Evolutionary conservation across 768 basidiomycete genomes (phyloP), one percentile per base, ranked within the genome.

Genomic region (Rhizopogon salebrosus): DNA sequence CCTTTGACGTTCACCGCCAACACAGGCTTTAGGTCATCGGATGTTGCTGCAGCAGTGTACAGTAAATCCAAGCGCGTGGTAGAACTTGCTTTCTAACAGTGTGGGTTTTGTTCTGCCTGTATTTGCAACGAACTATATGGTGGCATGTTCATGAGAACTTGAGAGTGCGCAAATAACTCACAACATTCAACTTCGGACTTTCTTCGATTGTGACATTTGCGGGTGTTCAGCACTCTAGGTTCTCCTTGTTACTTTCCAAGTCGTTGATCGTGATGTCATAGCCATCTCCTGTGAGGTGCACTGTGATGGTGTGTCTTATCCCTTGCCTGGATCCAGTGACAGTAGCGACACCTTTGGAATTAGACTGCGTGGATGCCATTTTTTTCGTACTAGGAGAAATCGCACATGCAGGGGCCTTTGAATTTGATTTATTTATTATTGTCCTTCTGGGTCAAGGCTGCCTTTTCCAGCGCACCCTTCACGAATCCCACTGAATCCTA

Each of bases 1-100:
- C 78, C 74, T 13, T 67, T 68, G 24, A 68, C 64, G 38, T 79
- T 79, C 48, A 75, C 64, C 2, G 66, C 52, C n/a, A 72, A 54
- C 9, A 69, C 41, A 18, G 56, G 52, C 26, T 76, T 70, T 53
- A 69, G 62, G 8, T 73, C 64, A 22, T 66, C 64, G 2, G 66
- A 53, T 20, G 62, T 60, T 1, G 65, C 75, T 76, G 43, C 10
- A 3, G 48, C 27, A 36, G 24, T n/a, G 27, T 46, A 9, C 3
- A 23, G 23, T 24, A 34, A 35, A n/a, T 14, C 20, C 22, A 13
- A 16, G 27, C 26, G 4, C 16, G n/a, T 62, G n/a, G n/a, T 58
- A 0, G 58, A 55, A 51, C 34, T 24, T 36, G 63, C 36, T 59
- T 58, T 63, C 64, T 49, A 23, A 16, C 0, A 20, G 8, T 36